Evolutionary conservation across 805 yeast species (phyloP).

Genomic region (Candida incommunis): DNA sequence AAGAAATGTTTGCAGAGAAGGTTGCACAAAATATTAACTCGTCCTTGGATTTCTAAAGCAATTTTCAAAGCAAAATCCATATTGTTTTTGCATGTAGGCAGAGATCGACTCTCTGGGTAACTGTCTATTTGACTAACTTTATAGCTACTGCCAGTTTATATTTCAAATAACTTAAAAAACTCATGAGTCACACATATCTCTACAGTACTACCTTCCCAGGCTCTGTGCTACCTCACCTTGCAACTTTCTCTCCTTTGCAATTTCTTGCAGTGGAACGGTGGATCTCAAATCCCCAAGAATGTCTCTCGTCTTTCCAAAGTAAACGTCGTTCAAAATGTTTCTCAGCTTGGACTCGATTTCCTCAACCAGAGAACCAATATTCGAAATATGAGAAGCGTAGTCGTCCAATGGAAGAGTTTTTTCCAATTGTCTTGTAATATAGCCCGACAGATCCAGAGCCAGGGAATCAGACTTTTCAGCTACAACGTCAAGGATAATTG

Average conservation of each 20-base stretch:
- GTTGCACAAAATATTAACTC: no score
- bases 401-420: constrained; percentile 32
- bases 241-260: constrained; percentile 24
- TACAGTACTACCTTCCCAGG: constrained; percentile 9
- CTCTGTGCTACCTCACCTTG: constrained; percentile 31
- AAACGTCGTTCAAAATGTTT: constrained; percentile 80
- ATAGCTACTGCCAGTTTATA: no score
- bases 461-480: constrained; percentile 21
- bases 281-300: constrained; percentile 59
- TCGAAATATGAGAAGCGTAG: constrained; percentile 62
- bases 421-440: constrained; percentile 67
- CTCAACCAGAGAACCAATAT: constrained; percentile 75
- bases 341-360: constrained; percentile 80
- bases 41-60: no score
- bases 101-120: no score
- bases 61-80: no score
- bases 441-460: constrained; percentile 55
- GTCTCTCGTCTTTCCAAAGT: constrained; percentile 88
- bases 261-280: constrained; percentile 22
- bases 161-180: no score
- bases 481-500: constrained; percentile 66
- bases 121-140: no score
- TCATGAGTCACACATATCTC: no score
- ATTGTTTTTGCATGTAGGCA: no score
- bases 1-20: no score